phyloP scores from a whole-genome alignment of 306 rosid species.

The Inga laurina region DNA sequence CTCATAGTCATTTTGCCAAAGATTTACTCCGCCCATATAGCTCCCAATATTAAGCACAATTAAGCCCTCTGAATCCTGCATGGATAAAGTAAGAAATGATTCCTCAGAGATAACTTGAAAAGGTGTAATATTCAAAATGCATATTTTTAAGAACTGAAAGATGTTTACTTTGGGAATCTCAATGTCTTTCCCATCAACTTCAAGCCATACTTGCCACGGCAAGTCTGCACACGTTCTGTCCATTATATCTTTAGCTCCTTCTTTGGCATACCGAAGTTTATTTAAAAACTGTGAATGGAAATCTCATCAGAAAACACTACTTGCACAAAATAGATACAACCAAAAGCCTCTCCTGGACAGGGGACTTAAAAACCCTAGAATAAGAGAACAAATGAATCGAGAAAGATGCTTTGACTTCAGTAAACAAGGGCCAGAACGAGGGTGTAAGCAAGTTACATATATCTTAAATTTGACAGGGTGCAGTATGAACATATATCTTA shows the following conservation, averaged over 20 bases:
- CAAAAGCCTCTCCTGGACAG: constrained; percentile 18
- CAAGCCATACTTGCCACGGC: constrained; percentile 91
- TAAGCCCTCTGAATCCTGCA: constrained; percentile 75
- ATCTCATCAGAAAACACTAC: constrained; percentile 27
- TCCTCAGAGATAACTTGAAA: constrained; percentile 24
- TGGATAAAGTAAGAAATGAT: constrained; percentile 16
- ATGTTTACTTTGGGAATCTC: constrained; percentile 68
- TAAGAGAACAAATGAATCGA: constrained; percentile 14
- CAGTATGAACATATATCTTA: not conserved
- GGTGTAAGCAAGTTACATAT: constrained; percentile 4
- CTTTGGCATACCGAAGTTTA: constrained; percentile 78
- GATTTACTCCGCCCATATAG: constrained; percentile 88
- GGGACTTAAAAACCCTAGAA: constrained; percentile 9
- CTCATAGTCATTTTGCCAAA: constrained; percentile 75
- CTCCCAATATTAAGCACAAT: constrained; percentile 83
- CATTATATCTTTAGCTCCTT: constrained; percentile 87
- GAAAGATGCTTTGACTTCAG: constrained; percentile 2
- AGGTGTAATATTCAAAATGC: constrained; percentile 1
- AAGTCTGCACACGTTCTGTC: constrained; percentile 83
- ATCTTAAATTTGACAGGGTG: constrained; percentile 34
- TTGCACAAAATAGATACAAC: constrained; percentile 4
- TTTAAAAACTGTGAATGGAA: constrained; percentile 56
- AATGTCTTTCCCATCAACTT: constrained; percentile 73
- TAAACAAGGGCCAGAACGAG: constrained; percentile 17
- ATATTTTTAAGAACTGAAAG: not conserved